phyloP scores from a whole-genome alignment of 768 basidiomycete genomes.

The Trametes meyenii region DNA sequence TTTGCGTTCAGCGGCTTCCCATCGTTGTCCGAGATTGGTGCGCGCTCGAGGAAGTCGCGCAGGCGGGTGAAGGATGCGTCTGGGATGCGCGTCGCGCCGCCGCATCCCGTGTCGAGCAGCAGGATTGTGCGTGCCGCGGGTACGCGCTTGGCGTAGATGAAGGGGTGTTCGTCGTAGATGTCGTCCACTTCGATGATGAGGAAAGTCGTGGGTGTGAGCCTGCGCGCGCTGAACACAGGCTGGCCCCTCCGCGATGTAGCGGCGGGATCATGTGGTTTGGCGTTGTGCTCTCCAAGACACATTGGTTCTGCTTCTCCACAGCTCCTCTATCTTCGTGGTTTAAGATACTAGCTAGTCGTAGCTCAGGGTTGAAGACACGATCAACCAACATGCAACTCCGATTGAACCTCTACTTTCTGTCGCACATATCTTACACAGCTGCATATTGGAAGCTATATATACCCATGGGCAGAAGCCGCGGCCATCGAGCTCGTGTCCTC shows the following conservation, averaged over 20 bases:
- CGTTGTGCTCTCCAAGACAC: not conserved
- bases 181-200: constrained; percentile 56
- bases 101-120: constrained; percentile 58
- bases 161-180: constrained; percentile 52
- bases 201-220: constrained; percentile 41
- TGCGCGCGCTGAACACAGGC: constrained; percentile 39
- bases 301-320: no score
- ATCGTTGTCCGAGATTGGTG: constrained; percentile 45
- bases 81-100: constrained; percentile 47
- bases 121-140: constrained; percentile 45
- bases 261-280: no score
- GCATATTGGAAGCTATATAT: no score
- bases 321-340: no score
- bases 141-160: constrained; percentile 55
- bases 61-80: constrained; percentile 46
- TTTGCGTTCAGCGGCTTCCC: constrained; percentile 47
- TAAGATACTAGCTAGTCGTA: no score
- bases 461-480: no score
- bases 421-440: no score
- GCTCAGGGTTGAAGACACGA: no score
- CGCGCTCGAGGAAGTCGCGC: constrained; percentile 52
- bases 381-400: no score
- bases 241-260: not conserved
- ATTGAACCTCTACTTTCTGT: no score
- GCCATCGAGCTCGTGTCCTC: no score